Evolutionary conservation across 2,329 filamentous ascomycete species (phyloP).

Genomic region (Curvularia sp.): DNA sequence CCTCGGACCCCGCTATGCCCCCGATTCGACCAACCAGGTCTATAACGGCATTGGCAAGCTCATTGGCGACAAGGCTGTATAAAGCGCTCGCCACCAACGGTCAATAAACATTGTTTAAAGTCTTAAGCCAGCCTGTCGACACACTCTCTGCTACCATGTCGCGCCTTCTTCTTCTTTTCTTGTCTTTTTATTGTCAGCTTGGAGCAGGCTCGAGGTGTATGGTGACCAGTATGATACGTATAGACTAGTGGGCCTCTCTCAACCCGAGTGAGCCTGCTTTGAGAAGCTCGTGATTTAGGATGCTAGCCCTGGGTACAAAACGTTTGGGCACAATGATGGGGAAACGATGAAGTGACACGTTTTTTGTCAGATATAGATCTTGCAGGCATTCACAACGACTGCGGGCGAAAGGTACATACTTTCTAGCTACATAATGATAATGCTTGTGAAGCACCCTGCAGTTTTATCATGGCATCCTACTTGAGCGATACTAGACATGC

Average conservation of each 20-base stretch:
- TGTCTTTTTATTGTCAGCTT: constrained; percentile 40
- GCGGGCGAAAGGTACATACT: constrained; percentile 32
- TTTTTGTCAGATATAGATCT: constrained; percentile 44
- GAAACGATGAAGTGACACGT: constrained; percentile 41
- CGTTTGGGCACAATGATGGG: constrained; percentile 38
- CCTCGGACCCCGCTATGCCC: constrained; percentile 51
- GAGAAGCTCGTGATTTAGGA: constrained; percentile 20
- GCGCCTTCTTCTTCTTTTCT: constrained; percentile 26
- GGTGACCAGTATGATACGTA: constrained; percentile 39
- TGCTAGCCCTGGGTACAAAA: constrained; percentile 27
- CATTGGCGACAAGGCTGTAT: constrained; percentile 39
- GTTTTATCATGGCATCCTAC: neutral
- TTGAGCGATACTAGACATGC: too few relatives aligned
- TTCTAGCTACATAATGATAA: constrained; percentile 48
- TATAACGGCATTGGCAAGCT: constrained; percentile 48
- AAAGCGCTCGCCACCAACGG: constrained; percentile 8
- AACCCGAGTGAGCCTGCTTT: constrained; percentile 29
- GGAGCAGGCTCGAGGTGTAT: constrained; percentile 34
- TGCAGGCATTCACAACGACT: constrained; percentile 27
- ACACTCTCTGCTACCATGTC: constrained; percentile 2
- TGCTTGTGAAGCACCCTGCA: constrained; percentile 22
- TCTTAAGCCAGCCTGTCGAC: neutral
- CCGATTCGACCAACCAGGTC: constrained; percentile 47
- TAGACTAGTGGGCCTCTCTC: constrained; percentile 44
- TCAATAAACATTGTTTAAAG: neutral